phyloP scores from a whole-genome alignment of 2,329 filamentous ascomycete species.

The Dactylellina leptospora region DNA sequence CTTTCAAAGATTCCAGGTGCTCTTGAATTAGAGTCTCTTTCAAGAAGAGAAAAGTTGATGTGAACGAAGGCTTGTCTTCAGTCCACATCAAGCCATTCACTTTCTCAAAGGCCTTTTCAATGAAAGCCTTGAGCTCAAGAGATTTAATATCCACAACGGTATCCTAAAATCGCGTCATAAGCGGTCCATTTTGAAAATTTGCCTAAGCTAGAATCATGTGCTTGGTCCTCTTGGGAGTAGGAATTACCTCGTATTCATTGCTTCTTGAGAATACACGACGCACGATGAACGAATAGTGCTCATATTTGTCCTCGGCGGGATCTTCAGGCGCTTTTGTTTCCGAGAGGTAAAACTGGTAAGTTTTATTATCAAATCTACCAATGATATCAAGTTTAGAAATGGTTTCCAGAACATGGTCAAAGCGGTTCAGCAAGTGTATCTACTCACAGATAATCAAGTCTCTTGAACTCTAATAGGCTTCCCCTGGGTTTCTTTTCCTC shows the following conservation, averaged over 20 bases:
- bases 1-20: slow-evolving; percentile 73
- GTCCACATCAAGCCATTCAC: slow-evolving; percentile 82
- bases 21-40: slow-evolving; percentile 62
- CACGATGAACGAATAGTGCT: slow-evolving; percentile 83
- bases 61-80: slow-evolving; percentile 77
- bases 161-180: slow-evolving; percentile 56
- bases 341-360: slow-evolving; percentile 73
- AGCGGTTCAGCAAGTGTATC: neutral
- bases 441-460: neutral
- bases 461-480: neutral
- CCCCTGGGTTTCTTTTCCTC: neutral
- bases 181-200: too few species aligned
- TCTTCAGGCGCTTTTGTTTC: slow-evolving; percentile 65
- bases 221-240: too few species aligned
- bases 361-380: slow-evolving; percentile 64
- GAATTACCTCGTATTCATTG: slow-evolving; percentile 68
- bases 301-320: slow-evolving; percentile 74
- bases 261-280: slow-evolving; percentile 84
- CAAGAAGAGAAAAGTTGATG: slow-evolving; percentile 67
- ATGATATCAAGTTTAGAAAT: slow-evolving; percentile 2
- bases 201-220: too few species aligned
- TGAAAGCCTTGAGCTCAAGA: slow-evolving; percentile 75
- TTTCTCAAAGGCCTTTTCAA: slow-evolving; percentile 76
- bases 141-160: slow-evolving; percentile 87
- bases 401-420: neutral